These are phyloP conservation scores for Microstegium vimineum DNA, from an alignment of 176 grass and related monocot genomes.

Conservation along the genomic window DNA sequence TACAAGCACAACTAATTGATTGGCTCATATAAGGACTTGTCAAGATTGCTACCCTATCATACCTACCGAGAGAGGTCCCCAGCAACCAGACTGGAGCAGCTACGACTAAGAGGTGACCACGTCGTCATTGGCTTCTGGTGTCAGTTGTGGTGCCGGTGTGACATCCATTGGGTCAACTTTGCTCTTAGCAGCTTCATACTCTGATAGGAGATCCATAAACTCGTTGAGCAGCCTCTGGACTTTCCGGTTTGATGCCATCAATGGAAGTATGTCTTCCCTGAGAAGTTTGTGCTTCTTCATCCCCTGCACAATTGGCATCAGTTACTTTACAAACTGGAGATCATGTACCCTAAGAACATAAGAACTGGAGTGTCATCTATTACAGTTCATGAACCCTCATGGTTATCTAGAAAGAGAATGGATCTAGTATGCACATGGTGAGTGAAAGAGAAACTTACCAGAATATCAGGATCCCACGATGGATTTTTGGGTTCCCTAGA, in stretches of 20 bases:
- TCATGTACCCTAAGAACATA: background rate
- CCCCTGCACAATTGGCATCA: conserved; percentile 49
- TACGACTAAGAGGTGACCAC: background rate
- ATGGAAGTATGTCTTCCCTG: conserved; percentile 80
- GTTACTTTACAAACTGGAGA: background rate
- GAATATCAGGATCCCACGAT: conserved; percentile 71
- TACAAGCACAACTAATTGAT: conserved; percentile 28
- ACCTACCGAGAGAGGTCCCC: conserved; percentile 39
- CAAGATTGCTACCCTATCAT: conserved; percentile 37
- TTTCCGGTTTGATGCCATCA: conserved; percentile 87
- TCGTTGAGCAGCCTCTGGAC: conserved; percentile 87
- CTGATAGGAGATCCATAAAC: conserved; percentile 88
- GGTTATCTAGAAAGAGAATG: background rate
- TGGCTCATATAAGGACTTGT: background rate
- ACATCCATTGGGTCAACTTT: conserved; percentile 41
- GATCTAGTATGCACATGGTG: background rate
- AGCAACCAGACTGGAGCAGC: background rate
- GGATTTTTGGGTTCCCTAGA: conserved; percentile 39
- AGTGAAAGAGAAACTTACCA: conserved; percentile 51
- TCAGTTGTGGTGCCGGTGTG: background rate
- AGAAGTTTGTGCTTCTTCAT: conserved; percentile 91
- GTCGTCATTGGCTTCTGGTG: background rate
- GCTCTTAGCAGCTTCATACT: conserved; percentile 48
- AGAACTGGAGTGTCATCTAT: background rate
- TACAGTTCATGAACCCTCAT: background rate